phyloP scores from a whole-genome alignment of 345 rosid genomes.

The Aethionema arabicum region DNA sequence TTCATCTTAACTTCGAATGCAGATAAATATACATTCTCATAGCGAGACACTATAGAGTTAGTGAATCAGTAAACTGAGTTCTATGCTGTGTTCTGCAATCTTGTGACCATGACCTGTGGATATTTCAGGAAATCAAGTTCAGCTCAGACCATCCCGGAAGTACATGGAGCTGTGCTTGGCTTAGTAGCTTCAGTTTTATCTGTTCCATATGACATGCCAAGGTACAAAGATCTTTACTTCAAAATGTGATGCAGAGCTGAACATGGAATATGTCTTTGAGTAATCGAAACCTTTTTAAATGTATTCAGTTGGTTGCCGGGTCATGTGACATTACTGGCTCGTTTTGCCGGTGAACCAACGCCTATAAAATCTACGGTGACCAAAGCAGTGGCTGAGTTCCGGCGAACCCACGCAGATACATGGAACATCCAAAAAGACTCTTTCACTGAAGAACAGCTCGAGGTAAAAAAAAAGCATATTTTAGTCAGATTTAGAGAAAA shows the following conservation, averaged over 20 bases:
- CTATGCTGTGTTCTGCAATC: conserved; percentile 1
- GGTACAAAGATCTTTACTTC: conserved; percentile 47
- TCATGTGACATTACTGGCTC: conserved; percentile 86
- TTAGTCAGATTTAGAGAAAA: not conserved
- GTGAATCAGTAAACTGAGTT: too few relatives aligned
- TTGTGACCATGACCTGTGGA: conserved; percentile 6
- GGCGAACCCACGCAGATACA: conserved; percentile 93
- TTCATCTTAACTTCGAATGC: not conserved
- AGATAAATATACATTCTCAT: not conserved
- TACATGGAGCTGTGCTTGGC: conserved; percentile 96
- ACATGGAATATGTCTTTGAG: not conserved
- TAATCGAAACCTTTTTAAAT: not conserved
- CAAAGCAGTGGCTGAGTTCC: conserved; percentile 96
- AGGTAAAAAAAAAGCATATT: conserved; percentile 46
- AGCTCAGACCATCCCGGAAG: conserved; percentile 52
- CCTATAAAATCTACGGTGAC: conserved; percentile 93
- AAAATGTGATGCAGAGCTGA: not conserved
- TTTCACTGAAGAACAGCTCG: conserved; percentile 93
- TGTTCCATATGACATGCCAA: conserved; percentile 97
- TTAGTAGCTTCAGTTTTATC: conserved; percentile 93
- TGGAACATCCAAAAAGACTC: conserved; percentile 92
- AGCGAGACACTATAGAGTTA: too few relatives aligned
- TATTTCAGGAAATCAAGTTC: conserved; percentile 53
- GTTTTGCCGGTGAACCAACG: conserved; percentile 75
- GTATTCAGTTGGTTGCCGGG: conserved; percentile 82